phyloP scores from a whole-genome alignment of 768 basidiomycete species.

The Tulasnella sp. region DNA sequence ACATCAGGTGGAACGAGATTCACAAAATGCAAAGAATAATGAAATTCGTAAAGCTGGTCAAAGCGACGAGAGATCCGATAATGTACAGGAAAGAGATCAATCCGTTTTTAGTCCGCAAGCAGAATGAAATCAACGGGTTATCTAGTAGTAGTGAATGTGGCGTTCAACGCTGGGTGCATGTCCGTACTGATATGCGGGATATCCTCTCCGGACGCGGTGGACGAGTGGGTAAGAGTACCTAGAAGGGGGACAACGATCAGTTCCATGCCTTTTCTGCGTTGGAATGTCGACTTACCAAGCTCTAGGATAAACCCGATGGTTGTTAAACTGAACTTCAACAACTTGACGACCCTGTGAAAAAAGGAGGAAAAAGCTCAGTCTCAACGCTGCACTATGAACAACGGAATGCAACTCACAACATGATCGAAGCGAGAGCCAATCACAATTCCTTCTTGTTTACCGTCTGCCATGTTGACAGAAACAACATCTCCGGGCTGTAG shows the following conservation, averaged over 20 bases:
- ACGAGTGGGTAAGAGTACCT: constrained; percentile 41
- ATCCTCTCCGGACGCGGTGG: constrained; percentile 51
- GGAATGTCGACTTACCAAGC: constrained; percentile 38
- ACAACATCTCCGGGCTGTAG: constrained; percentile 56
- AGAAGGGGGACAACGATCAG: constrained; percentile 10
- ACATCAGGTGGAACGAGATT: too few species aligned
- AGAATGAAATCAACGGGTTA: not conserved
- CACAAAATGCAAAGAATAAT: too few species aligned
- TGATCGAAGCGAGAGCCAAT: constrained; percentile 61
- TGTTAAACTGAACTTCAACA: constrained; percentile 67
- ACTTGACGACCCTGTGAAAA: constrained; percentile 60
- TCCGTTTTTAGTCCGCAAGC: not conserved
- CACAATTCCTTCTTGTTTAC: constrained; percentile 66
- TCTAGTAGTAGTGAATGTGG: constrained; percentile 17
- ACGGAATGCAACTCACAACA: constrained; percentile 34
- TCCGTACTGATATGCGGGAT: constrained; percentile 3
- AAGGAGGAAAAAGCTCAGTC: not conserved
- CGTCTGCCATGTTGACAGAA: constrained; percentile 51
- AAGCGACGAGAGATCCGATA: too few species aligned
- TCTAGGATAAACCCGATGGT: constrained; percentile 46
- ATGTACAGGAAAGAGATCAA: too few species aligned
- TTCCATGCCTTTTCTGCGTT: not conserved
- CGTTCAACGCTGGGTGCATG: constrained; percentile 6
- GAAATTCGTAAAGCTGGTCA: too few species aligned
- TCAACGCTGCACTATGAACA: not conserved